These are phyloP conservation scores for Pichia nanzhaoensis DNA, from an alignment of 805 yeast genomes.

Conservation along the genomic window DNA sequence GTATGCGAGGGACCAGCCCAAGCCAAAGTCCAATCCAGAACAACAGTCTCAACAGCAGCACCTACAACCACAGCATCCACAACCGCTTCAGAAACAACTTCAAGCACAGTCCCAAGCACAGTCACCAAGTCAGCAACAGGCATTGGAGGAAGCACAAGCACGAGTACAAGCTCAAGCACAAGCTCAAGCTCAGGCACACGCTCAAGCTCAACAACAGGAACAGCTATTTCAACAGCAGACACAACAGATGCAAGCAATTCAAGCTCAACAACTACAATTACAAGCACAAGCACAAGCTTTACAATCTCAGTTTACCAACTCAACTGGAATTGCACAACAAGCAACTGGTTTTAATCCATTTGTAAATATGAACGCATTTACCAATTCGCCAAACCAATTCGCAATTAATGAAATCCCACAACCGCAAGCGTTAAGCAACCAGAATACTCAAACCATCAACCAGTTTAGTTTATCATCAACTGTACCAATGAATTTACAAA, in stretches of 20 bases:
- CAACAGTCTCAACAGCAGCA: constrained; percentile 12
- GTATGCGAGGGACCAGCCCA: constrained; percentile 23
- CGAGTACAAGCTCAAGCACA: constrained; percentile 10
- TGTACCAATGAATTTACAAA: constrained; percentile 7
- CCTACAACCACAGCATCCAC: constrained; percentile 10
- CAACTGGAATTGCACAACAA: constrained; percentile 10
- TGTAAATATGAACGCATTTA: constrained; percentile 9
- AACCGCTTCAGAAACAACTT: constrained; percentile 11
- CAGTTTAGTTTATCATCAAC: constrained; percentile 3
- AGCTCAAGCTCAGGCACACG: neutral
- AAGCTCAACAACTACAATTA: constrained; percentile 8
- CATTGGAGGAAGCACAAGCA: neutral
- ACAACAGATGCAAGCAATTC: constrained; percentile 3
- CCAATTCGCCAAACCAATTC: constrained; percentile 8
- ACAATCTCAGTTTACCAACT: no score
- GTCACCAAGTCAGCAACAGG: no score
- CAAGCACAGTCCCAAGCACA: constrained; percentile 13
- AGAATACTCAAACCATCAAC: neutral
- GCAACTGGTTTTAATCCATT: constrained; percentile 16
- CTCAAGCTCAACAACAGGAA: constrained; percentile 10
- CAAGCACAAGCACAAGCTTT: constrained; percentile 9
- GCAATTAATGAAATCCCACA: neutral
- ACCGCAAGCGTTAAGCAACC: neutral
- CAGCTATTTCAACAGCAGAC: constrained; percentile 2
- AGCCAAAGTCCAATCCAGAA: constrained; percentile 11